A percentile compares a stretch with the other conserved stretches of the same genome.
phyloP scores from a whole-genome alignment of 2,329 filamentous ascomycete genomes.

The Ilyonectria sp. region DNA sequence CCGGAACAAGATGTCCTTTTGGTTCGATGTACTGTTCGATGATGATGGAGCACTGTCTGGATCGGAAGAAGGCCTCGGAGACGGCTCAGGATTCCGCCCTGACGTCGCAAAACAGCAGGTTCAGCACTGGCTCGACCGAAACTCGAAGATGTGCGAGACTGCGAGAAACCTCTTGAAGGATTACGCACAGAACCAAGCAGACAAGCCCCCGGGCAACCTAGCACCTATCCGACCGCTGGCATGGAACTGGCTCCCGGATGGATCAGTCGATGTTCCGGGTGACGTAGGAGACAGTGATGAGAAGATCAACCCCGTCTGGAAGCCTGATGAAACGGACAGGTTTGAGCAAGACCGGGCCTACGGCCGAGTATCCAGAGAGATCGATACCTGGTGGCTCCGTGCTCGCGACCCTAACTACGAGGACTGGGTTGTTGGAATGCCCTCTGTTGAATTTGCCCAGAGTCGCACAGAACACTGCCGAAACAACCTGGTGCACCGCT shows the following conservation, averaged over 20 bases:
- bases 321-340: conserved; percentile 68
- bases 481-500: conserved; percentile 71
- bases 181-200: conserved; percentile 66
- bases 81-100: conserved; percentile 68
- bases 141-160: conserved; percentile 71
- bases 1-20: conserved; percentile 79
- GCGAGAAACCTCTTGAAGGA: conserved; percentile 69
- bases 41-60: conserved; percentile 64
- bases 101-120: conserved; percentile 73
- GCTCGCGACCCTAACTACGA: conserved; percentile 74
- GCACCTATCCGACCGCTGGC: conserved; percentile 66
- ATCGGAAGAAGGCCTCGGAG: conserved; percentile 67
- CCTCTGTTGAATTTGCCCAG: conserved; percentile 72
- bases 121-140: conserved; percentile 74
- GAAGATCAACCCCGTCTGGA: conserved; percentile 65
- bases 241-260: conserved; percentile 69
- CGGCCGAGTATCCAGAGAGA: conserved; percentile 74
- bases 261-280: conserved; percentile 47
- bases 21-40: conserved; percentile 77
- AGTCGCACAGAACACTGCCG: conserved; percentile 71
- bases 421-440: conserved; percentile 72
- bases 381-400: conserved; percentile 76
- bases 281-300: conserved; percentile 57
- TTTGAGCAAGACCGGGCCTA: conserved; percentile 73
- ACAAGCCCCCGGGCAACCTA: conserved; percentile 65